These are phyloP conservation scores for Marsdenia floribunda DNA, from an alignment of 257 asterid species.

Conservation along the genomic window DNA sequence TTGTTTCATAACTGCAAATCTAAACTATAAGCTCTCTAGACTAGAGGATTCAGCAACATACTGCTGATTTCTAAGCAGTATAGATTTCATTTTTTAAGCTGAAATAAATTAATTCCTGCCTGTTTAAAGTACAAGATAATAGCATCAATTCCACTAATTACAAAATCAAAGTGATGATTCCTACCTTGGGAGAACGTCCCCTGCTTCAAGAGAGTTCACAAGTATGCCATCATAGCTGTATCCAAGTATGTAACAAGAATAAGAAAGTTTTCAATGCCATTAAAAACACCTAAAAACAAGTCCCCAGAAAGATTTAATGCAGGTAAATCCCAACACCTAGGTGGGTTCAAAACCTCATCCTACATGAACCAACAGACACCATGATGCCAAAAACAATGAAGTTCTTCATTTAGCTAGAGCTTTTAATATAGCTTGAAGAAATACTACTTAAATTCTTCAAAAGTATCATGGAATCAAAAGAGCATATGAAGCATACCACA, in stretches of 20 bases:
- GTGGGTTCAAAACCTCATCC: background rate
- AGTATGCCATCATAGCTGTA: conserved; percentile 86
- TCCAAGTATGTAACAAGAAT: conserved; percentile 10
- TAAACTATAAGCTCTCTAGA: background rate
- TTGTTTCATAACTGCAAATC: background rate
- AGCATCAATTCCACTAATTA: background rate
- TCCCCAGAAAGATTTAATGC: background rate
- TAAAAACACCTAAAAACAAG: background rate
- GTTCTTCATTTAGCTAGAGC: background rate
- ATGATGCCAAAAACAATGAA: background rate
- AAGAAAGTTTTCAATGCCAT: background rate
- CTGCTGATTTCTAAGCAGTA: too few species aligned
- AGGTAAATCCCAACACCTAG: background rate
- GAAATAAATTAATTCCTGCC: background rate
- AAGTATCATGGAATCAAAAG: background rate
- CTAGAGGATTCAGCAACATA: background rate
- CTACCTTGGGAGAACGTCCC: conserved; percentile 55
- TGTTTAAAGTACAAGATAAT: background rate
- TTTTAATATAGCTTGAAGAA: background rate
- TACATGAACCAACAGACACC: background rate
- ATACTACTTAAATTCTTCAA: background rate
- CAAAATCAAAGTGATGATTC: conserved; percentile 14
- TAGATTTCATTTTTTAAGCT: background rate
- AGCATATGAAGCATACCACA: conserved; percentile 49
- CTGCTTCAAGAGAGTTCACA: conserved; percentile 75